Conservation (phyloP, 352 stramenopile genomes). For the Globisporangium yorkense region DNA sequence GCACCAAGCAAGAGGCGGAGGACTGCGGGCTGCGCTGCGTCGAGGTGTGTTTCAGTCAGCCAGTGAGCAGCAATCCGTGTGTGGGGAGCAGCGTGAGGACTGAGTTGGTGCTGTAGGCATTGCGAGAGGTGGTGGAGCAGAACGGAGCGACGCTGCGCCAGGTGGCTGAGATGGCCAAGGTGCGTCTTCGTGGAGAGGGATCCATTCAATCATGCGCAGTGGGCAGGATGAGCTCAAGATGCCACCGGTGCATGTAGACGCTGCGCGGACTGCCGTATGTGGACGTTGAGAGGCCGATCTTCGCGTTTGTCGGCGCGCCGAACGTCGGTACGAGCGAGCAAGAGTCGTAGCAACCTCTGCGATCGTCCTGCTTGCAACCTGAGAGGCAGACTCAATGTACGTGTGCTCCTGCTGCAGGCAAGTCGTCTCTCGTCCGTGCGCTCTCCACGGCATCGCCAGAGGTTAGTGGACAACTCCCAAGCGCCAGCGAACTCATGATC, state of each 20-base stretch:
- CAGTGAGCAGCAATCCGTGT: not conserved
- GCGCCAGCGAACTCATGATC: not conserved
- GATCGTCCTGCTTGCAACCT: not conserved
- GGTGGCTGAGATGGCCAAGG: conserved; percentile 58
- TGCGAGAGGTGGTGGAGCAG: conserved; percentile 40
- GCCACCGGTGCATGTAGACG: conserved; percentile 21
- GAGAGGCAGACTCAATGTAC: not conserved
- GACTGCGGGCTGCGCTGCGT: conserved; percentile 74
- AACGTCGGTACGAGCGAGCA: conserved; percentile 58
- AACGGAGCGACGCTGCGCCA: conserved; percentile 34
- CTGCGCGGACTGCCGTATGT: conserved; percentile 72
- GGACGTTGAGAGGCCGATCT: conserved; percentile 76
- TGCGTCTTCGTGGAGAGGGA: conserved; percentile 3
- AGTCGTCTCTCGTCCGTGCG: conserved; percentile 75
- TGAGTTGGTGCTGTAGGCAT: conserved; percentile 19
- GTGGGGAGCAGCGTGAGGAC: not conserved
- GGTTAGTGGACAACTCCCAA: conserved; percentile 14
- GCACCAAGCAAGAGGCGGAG: conserved; percentile 74
- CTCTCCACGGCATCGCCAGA: conserved; percentile 79
- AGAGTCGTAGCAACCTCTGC: not conserved
- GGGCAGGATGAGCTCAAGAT: not conserved
- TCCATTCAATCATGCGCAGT: not conserved
- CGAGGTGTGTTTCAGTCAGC: conserved; percentile 27
- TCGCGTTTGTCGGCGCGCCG: conserved; percentile 76
- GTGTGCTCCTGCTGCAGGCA: conserved; percentile 33